Evolutionary conservation across 495 filamentous ascomycete genomes (phyloP), one percentile per base, ranked within the genome.

Genomic region (Penicillium alfredii): DNA sequence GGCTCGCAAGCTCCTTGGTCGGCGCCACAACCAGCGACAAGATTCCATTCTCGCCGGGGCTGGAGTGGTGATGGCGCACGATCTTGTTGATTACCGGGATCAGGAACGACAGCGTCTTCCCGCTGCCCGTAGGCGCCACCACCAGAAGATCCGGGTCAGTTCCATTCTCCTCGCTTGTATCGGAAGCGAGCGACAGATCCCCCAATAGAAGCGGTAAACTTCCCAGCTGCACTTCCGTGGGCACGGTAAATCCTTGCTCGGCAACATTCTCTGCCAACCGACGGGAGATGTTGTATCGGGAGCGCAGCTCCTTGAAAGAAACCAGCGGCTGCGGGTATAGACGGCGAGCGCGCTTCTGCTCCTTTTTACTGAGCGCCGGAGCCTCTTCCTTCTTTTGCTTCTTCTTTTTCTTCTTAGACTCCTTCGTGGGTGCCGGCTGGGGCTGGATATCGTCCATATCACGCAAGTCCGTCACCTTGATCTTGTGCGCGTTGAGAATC

Each of bases 91-190:
- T 72, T 11, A 87, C 71, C 0, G 88, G 87, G 16, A 99, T 82
- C 54, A 97, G 58, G 51, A 95, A 99, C 3, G 86, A 84, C 36
- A 97, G 58, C 0, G 92, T 97, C 66, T 99, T 99, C n/a, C 92
- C 92, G 53, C 88, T 95, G 12, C 92, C 92, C 3, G 92, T 99
- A 3, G 93, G 93, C 9, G 92, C 92, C 21, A 96, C 80, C 3
- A 82, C 81, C 21, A 98, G 51, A 19, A 98, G 75, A 71, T 97
- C 82, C 2, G 85, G 64, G 27, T 72, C 64, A 19, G 45, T 20
- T 1, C 22, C 14, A 20, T 33, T 26, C 3, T 36, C 45, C 6
- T 30, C 35, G 22, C 35, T 31, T 22, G 58, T 34, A 10, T 40
- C 35, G 0, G 53, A 37, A 22, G 42, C 11, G 8, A n/a, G 8